Evolutionary conservation across 2,329 filamentous ascomycete genomes (phyloP), one percentile per base, ranked within the genome.

Genomic region (Myriosclerotinia duriaeana): DNA sequence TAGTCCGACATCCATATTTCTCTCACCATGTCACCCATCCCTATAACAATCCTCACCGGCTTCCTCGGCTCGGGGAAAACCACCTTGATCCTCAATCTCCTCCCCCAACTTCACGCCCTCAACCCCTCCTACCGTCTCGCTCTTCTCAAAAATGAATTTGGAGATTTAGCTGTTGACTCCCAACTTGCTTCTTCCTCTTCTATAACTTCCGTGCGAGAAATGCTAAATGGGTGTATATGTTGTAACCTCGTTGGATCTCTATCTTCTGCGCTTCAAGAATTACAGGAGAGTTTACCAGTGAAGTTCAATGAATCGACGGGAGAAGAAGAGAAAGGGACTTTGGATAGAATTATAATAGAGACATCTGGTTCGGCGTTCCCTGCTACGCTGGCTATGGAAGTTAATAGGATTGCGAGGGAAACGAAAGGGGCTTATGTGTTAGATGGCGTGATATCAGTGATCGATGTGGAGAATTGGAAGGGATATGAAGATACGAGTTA

Each of bases 151-250:
- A 99, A 99, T 79, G 95, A 99, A 80, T 98, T 97, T 78, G 95
- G 95, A 76, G 93, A 98, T 77, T 80, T 99, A 53, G 93, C 93
- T 46, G 85, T 99, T 76, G 95, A 99, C 82, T 95, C 91, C 1
- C 91, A 97, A 77, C 89, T 99, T 40, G 94, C 95, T 20, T 84
- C 90, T 0, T 90, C 90, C 17, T 87, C 87, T 60, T 88, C 93
- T 69, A 93, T 99, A 72, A 89, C 92, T 0, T 94, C 93, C 65
- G 93, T 97, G 5, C 90, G 91, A 73, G 95, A 99, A 79, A 85
- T 99, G 1, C 88, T 99, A 64, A 96, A 97, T 77, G 95, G 94
- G 71, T 98, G 95, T 80, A 98, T 99, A 79, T 99, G 95, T 85
- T 99, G 95, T 82, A 98, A 98, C 77, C 89, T 98, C 36, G 94